Evolutionary conservation across 78 protist genomes (phyloP), one percentile per base, ranked within the genome.

Genomic region (Cavenderia fasciculata): DNA sequence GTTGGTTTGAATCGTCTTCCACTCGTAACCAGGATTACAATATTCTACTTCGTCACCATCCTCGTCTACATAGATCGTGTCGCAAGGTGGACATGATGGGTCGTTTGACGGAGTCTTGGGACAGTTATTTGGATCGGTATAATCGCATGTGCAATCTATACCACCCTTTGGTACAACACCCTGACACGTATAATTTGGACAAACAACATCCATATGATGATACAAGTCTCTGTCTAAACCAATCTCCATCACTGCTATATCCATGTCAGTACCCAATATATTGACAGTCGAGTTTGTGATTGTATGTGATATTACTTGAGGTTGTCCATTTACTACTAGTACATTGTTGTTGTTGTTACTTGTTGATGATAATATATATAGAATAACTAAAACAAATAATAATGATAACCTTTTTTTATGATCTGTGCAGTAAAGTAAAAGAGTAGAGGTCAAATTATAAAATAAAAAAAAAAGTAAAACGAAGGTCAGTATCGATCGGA

Each of bases 161-260:
- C 27, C 27, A 14, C 54, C 54, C 18, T 47, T 11, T 25, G 27
- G 10, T 25, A 7, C 12, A 16, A 8, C 12, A 27, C 5, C 27
- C 18, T 8, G 27, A 74, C 85, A 74, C 27, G 43, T 44, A 25
- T 52, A 38, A 46, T 75, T 75, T 23, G 71, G n/a, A 75, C 86
- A 75, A 21, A 54, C 38, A 5, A 75, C 72, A 41, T 29, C 23
- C 54, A 25, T 57, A 41, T 36, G 21, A 14, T 27, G 21, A 59
- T 75, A 75, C 2, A 75, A n/a, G 12, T 75, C 86, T 43, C 56
- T 44, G 25, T 75, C 86, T n/a, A 75, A 75, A 29, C 29, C 49
- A 1, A 75, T 31, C 56, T 75, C 86, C 43, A 75, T 59, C 18
- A 61, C 29, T 18, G 86, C 86, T 59, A 59, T 59, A 43, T 43